Base-by-base conservation (phyloP, 2,329 filamentous ascomycete genomes). In the Fusarium sp. region DNA sequence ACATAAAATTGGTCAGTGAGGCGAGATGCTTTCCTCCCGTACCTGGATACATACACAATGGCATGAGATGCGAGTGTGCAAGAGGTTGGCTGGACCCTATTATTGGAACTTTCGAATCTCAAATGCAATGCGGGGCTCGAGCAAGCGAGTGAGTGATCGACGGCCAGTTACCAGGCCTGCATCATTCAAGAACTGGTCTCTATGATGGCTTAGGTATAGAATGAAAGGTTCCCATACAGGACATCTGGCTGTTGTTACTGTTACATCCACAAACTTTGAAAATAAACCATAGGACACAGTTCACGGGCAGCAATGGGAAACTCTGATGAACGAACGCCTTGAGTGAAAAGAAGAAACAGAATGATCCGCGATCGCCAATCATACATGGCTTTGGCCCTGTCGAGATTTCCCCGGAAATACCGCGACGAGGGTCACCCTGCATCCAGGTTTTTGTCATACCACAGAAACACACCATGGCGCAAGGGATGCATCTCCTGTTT, bases 361-460 rank as follows among this genome's bases (percentile, higher is more conserved):
- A n/a, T 42, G 49, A 71, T 71, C 62, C 46, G 30, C 46, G 28
- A 35, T 60, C 59, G 68, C 60, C 73, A 75, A 72, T 67, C 65
- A 75, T 56, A 28, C 47, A 49, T 47, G 32, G 21, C 47, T 50
- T 63, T 49, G 28, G 18, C 46, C 30, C 35, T 33, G 63, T 54
- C 33, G 37, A 53, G 59, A 72, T 50, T 58, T 64, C 69, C 71
- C 75, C 75, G 69, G 73, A 69, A 76, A 69, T 76, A 71, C 75
- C 74, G 74, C 73, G 73, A 77, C 73, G 37, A 52, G 75, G 75
- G 74, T 74, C 33, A 25, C 75, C 75, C 54, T 71, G 60, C 59
- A 35, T 25, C 44, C 23, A 53, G 57, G 54, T 44, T 64, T 52
- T 47, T 32, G 25, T 42, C 40, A 21, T 32, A 32, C 52, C 30